Evolutionary conservation across 148 eudicot species (phyloP).

Genomic region (Chenopodium formosanum): DNA sequence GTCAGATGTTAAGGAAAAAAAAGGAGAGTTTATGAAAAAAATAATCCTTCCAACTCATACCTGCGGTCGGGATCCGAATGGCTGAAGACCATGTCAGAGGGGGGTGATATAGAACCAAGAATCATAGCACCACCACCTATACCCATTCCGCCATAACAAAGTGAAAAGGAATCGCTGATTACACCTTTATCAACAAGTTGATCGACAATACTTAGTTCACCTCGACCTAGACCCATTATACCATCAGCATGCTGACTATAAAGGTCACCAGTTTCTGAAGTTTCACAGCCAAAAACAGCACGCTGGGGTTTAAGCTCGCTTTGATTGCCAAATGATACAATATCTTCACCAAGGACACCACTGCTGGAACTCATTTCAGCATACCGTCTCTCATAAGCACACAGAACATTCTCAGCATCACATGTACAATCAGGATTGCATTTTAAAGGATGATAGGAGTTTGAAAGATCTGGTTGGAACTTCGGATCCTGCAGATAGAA

Average conservation of each 20-base stretch:
- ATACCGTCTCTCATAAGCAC: conserved; percentile 81
- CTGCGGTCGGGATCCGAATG: conserved; percentile 83
- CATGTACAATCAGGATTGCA: conserved; percentile 82
- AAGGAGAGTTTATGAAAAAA: conserved; percentile 25
- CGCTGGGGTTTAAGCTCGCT: conserved; percentile 83
- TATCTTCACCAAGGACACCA: conserved; percentile 87
- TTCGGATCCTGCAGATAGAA: conserved; percentile 62
- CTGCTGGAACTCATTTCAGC: conserved; percentile 99
- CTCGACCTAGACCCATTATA: conserved; percentile 94
- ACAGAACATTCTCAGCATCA: conserved; percentile 51
- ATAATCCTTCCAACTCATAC: conserved; percentile 47
- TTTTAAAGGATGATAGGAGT: conserved; percentile 69
- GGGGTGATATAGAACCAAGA: conserved; percentile 80
- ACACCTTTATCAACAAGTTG: conserved; percentile 84
- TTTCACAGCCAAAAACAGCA: conserved; percentile 92
- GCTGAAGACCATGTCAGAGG: conserved; percentile 73
- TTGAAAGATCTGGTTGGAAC: conserved; percentile 78
- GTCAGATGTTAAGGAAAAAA: conserved; percentile 66
- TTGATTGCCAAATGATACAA: conserved; percentile 80
- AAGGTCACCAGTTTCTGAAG: conserved; percentile 84
- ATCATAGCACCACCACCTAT: conserved; percentile 97
- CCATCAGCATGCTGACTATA: conserved; percentile 97
- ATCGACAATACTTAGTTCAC: conserved; percentile 89
- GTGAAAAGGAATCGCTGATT: conserved; percentile 78
- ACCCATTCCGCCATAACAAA: conserved; percentile 97